phyloP scores from a whole-genome alignment of 192 early-diverging fungal species.

The Mycoemilia scoparia region DNA sequence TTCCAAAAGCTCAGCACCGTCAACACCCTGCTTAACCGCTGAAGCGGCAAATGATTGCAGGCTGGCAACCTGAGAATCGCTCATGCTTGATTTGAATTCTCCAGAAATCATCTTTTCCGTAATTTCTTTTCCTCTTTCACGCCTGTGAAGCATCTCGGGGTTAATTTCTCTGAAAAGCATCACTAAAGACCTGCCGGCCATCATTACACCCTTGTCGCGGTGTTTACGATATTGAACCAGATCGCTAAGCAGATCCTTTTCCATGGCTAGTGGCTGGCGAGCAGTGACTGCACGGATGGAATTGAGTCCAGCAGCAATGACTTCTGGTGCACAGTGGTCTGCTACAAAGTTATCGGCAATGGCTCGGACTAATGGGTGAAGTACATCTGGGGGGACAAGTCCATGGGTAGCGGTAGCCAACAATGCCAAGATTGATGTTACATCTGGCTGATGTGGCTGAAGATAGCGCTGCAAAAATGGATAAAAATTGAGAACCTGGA shows the following conservation, averaged over 20 bases:
- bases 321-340: constrained; percentile 75
- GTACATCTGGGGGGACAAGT: constrained; percentile 81
- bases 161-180: constrained; percentile 88
- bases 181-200: constrained; percentile 78
- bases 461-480: constrained; percentile 82
- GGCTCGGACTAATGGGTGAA: constrained; percentile 71
- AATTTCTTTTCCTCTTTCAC: constrained; percentile 81
- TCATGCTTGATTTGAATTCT: too few relatives aligned
- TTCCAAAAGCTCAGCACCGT: constrained; percentile 62
- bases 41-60: constrained; percentile 52
- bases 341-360: constrained; percentile 96
- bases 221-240: constrained; percentile 84
- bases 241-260: constrained; percentile 63
- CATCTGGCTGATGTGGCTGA: constrained; percentile 89
- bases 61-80: too few relatives aligned
- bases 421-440: constrained; percentile 79
- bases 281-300: constrained; percentile 72
- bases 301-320: constrained; percentile 84
- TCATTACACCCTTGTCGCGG: constrained; percentile 86
- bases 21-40: constrained; percentile 44
- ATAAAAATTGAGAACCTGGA: constrained; percentile 80
- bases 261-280: constrained; percentile 84
- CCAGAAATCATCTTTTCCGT: constrained; percentile 41
- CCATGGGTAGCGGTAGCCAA: constrained; percentile 83
- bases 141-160: constrained; percentile 79